Conservation (phyloP, 768 basidiomycete species). For the Podaxis sp. region DNA sequence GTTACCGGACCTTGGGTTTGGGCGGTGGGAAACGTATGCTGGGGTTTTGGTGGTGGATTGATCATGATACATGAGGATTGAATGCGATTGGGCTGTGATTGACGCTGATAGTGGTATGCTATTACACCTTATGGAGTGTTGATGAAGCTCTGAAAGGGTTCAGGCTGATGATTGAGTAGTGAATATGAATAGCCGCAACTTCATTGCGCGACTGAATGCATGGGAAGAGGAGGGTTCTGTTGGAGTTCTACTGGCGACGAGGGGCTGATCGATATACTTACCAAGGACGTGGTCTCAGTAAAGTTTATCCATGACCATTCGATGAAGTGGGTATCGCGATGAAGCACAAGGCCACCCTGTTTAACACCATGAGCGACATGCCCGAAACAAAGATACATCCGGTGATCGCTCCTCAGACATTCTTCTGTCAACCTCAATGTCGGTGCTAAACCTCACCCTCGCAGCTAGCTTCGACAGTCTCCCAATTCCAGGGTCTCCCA, state of each 20-base stretch:
- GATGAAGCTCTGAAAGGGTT: background rate
- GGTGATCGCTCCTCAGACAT: background rate
- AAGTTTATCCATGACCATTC: background rate
- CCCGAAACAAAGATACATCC: background rate
- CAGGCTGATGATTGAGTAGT: background rate
- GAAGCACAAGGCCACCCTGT: background rate
- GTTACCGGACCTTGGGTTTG: conserved; percentile 12
- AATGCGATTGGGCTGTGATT: background rate
- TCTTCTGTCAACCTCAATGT: background rate
- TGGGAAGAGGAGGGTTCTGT: background rate
- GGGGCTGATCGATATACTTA: background rate
- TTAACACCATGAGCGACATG: background rate
- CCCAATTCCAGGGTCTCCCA: too few species aligned
- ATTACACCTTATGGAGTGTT: background rate
- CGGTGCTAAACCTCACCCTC: background rate
- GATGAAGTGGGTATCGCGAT: background rate
- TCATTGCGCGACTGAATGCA: background rate
- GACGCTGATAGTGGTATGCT: background rate
- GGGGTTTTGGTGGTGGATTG: background rate
- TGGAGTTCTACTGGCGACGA: background rate
- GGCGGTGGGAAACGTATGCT: background rate
- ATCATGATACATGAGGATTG: background rate
- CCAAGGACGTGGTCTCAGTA: background rate
- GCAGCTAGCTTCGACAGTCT: background rate
- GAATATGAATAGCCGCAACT: background rate